Percentiles rank a stretch among this genome's conserved stretches.
phyloP scores from a whole-genome alignment of 805 yeast genomes.

The Saccharomycopsis sp. region DNA sequence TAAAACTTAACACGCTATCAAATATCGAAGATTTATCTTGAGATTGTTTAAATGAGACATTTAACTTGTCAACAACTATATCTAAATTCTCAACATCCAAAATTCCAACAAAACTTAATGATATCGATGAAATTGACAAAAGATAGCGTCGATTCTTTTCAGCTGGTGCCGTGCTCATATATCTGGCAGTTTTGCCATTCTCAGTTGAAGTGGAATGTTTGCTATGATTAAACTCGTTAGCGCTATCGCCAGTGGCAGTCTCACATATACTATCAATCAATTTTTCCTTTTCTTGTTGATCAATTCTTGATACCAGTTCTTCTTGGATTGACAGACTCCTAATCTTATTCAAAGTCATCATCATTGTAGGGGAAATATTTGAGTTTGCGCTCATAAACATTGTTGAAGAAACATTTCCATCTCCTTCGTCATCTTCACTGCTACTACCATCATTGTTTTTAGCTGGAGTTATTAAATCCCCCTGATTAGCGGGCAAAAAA shows the following conservation, averaged over 20 bases:
- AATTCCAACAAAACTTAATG: slow-evolving; percentile 18
- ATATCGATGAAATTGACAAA: slow-evolving; percentile 3
- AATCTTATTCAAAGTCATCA: slow-evolving; percentile 19
- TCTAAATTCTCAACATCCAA: slow-evolving; percentile 31
- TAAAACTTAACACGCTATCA: slow-evolving; percentile 10
- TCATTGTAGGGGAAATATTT: slow-evolving; percentile 17
- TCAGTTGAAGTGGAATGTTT: neutral
- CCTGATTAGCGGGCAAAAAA: slow-evolving; percentile 18
- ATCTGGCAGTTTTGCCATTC: neutral
- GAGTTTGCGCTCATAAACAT: slow-evolving; percentile 22
- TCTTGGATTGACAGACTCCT: slow-evolving; percentile 7
- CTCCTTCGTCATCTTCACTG: slow-evolving; percentile 3
- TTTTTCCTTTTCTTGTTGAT: slow-evolving; percentile 10
- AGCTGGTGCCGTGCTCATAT: neutral
- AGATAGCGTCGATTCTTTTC: slow-evolving; percentile 6
- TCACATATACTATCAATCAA: slow-evolving; percentile 18
- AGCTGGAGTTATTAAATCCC: neutral
- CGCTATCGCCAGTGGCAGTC: slow-evolving; percentile 14
- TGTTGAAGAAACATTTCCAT: slow-evolving; percentile 1
- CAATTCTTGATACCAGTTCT: slow-evolving; percentile 1
- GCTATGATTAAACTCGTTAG: too few species aligned
- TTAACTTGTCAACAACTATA: slow-evolving; percentile 34
- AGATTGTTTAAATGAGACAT: slow-evolving; percentile 37
- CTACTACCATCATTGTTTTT: neutral
- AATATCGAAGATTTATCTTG: slow-evolving; percentile 5